Evolutionary conservation across 805 yeast genomes (phyloP), one percentile per base, ranked within the genome.

Genomic region (Sporopachydermia lactativora): DNA sequence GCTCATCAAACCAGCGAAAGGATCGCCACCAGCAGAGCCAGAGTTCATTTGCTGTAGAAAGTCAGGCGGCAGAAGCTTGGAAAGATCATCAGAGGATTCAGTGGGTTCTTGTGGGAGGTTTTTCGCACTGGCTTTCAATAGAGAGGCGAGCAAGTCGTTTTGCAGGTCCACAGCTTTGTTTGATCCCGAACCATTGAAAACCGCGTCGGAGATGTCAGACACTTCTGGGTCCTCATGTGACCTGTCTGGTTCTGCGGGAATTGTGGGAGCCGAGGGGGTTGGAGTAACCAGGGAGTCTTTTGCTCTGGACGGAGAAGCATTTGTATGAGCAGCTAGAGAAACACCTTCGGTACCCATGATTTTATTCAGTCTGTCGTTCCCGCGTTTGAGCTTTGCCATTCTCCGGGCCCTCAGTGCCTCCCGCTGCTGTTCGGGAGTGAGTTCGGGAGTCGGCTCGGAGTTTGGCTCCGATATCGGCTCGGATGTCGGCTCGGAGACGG

Each of bases 131-230:
- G 31, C 31, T 24, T 24, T 24, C n/a, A 24, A 8, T 24, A 24
- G n/a, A 24, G 31, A 24, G 31, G 31, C 31, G 13, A 24, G n/a
- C 31, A 24, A 24, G n/a, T 24, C 31, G n/a, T n/a, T n/a, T n/a
- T n/a, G n/a, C 8, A 24, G 13, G n/a, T 24, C 31, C 8, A n/a
- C 31, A 24, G 31, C 31, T 8, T 24, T 24, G 31, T 24, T 24
- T 8, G 31, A 24, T 24, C 13, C 8, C n/a, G 31, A 24, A n/a
- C 31, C 31, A 24, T 24, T 24, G 31, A 24, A 24, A 8, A 8
- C 13, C n/a, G n/a, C n/a, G n/a, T 24, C n/a, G 31, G 31, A 24
- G n/a, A 24, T 24, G 31, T 24, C 31, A 8, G 31, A 24, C 31
- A 24, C 31, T 24, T 24, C 31, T 8, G 31, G 31, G 31, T 24